Conservation (phyloP, 805 yeast genomes). For the Schizosaccharomyces octosporus region DNA sequence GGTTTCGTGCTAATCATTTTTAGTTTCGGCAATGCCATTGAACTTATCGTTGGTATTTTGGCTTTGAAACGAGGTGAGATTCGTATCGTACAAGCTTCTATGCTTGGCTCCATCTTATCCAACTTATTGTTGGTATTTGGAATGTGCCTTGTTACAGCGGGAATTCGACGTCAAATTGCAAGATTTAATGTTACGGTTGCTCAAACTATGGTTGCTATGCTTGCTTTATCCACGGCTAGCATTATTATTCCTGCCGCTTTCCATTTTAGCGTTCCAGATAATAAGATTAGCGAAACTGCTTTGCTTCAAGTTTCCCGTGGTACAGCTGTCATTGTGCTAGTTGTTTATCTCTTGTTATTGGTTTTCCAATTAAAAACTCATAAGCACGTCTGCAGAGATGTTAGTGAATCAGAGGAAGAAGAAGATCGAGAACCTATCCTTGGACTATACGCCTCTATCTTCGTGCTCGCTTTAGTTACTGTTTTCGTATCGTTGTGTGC, state of each 20-base stretch:
- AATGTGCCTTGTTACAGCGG: constrained; percentile 87
- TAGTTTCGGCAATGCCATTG: constrained; percentile 93
- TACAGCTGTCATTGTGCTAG: constrained; percentile 52
- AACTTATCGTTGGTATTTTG: constrained; percentile 76
- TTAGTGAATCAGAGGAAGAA: constrained; percentile 30
- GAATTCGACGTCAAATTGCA: constrained; percentile 65
- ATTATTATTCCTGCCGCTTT: constrained; percentile 88
- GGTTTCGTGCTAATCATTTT: not conserved
- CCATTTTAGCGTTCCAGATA: constrained; percentile 35
- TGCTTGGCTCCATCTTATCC: constrained; percentile 83
- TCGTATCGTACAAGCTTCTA: constrained; percentile 85
- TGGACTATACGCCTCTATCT: constrained; percentile 21
- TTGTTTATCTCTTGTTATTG: constrained; percentile 55
- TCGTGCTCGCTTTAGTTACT: constrained; percentile 37
- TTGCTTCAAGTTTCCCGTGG: constrained; percentile 65
- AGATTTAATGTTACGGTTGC: constrained; percentile 88
- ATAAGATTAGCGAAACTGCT: constrained; percentile 17
- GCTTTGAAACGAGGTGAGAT: constrained; percentile 72
- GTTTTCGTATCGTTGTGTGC: constrained; percentile 71
- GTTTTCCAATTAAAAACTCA: constrained; percentile 80
- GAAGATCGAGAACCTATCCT: constrained; percentile 20
- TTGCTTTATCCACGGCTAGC: constrained; percentile 77
- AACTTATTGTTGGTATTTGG: constrained; percentile 77
- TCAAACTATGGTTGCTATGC: constrained; percentile 83
- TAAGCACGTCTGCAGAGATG: constrained; percentile 19